A percentile compares a stretch with the other conserved stretches of the same genome.
phyloP scores from a whole-genome alignment of 495 filamentous ascomycete genomes.

The Hypoxylon fuscum region DNA sequence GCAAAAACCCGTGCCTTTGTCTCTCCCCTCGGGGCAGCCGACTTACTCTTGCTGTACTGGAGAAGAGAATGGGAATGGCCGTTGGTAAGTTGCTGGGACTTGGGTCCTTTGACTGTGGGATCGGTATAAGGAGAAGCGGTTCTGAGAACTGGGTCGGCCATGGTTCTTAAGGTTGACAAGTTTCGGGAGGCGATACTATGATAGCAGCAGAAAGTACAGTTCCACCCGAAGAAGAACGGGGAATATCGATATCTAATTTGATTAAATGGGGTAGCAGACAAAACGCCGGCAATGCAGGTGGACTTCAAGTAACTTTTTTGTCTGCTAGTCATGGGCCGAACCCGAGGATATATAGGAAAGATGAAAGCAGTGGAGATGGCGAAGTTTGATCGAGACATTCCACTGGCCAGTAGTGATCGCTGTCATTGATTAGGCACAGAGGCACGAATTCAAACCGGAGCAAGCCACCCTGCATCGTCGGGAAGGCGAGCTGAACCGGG shows the following conservation, averaged over 20 bases:
- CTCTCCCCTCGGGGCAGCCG: slow-evolving; percentile 26
- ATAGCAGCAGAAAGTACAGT: slow-evolving; percentile 35
- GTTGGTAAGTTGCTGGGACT: slow-evolving; percentile 51
- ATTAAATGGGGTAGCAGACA: slow-evolving; percentile 47
- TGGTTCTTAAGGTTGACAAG: slow-evolving; percentile 55
- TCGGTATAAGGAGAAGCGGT: slow-evolving; percentile 60
- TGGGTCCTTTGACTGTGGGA: slow-evolving; percentile 57
- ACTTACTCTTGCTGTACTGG: slow-evolving; percentile 54
- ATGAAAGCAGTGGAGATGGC: slow-evolving; percentile 43
- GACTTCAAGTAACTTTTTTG: slow-evolving; percentile 38
- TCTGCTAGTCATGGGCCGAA: slow-evolving; percentile 43
- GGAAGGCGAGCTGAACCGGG: slow-evolving; percentile 37
- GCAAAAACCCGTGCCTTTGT: slow-evolving; percentile 44
- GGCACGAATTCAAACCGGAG: slow-evolving; percentile 52
- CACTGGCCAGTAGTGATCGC: slow-evolving; percentile 41
- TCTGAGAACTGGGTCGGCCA: slow-evolving; percentile 58
- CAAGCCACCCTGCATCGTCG: slow-evolving; percentile 45
- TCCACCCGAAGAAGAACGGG: slow-evolving; percentile 41
- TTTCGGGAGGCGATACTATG: slow-evolving; percentile 22
- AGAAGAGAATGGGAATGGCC: slow-evolving; percentile 39
- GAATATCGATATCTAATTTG: slow-evolving; percentile 39
- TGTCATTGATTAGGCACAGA: slow-evolving; percentile 42
- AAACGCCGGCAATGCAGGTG: slow-evolving; percentile 40
- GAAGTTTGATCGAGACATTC: slow-evolving; percentile 45
- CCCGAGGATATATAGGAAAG: slow-evolving; percentile 50